A percentile compares a stretch with the other conserved stretches of the same genome.
phyloP scores from a whole-genome alignment of 805 yeast species.

The Wickerhamomyces bisporus region DNA sequence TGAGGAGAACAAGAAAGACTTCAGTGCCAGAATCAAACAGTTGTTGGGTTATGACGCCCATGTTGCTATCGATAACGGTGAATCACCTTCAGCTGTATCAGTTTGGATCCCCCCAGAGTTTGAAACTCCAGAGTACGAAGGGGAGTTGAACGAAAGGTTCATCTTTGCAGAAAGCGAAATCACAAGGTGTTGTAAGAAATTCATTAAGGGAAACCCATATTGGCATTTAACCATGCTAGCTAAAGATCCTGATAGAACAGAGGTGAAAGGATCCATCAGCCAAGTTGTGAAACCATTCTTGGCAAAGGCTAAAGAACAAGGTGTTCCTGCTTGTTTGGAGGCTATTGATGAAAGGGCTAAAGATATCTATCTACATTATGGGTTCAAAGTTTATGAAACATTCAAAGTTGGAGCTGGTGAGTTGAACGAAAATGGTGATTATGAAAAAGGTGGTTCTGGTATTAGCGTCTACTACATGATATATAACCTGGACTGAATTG shows the following conservation, averaged over 20 bases:
- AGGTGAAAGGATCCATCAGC: slow-evolving; percentile 12
- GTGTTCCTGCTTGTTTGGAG: slow-evolving; percentile 14
- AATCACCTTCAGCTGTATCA: slow-evolving; percentile 9
- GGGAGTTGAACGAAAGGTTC: slow-evolving; percentile 1
- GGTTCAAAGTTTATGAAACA: slow-evolving; percentile 12
- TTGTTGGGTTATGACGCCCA: slow-evolving; percentile 8
- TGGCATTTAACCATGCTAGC: slow-evolving; percentile 16
- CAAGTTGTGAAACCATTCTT: slow-evolving; percentile 17
- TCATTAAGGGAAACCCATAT: slow-evolving; percentile 8
- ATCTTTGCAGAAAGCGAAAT: slow-evolving; percentile 5
- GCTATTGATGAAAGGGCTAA: slow-evolving; percentile 16
- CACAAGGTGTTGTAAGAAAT: slow-evolving; percentile 2
- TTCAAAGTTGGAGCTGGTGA: slow-evolving; percentile 9
- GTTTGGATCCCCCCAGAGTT: slow-evolving; percentile 21
- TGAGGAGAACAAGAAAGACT: slow-evolving; percentile 13
- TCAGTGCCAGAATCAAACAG: slow-evolving; percentile 12
- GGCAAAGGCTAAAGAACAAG: slow-evolving; percentile 11
- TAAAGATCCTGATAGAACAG: slow-evolving; percentile 6
- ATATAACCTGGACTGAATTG: too few species aligned
- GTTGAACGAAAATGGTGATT: neutral
- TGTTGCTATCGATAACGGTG: slow-evolving; percentile 10
- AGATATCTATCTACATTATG: slow-evolving; percentile 15
- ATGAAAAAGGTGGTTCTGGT: too few species aligned
- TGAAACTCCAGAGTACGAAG: slow-evolving; percentile 1
- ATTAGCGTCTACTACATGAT: too few species aligned